Conservation (phyloP, 495 filamentous ascomycete species). For the Geoglossum glabrum region DNA sequence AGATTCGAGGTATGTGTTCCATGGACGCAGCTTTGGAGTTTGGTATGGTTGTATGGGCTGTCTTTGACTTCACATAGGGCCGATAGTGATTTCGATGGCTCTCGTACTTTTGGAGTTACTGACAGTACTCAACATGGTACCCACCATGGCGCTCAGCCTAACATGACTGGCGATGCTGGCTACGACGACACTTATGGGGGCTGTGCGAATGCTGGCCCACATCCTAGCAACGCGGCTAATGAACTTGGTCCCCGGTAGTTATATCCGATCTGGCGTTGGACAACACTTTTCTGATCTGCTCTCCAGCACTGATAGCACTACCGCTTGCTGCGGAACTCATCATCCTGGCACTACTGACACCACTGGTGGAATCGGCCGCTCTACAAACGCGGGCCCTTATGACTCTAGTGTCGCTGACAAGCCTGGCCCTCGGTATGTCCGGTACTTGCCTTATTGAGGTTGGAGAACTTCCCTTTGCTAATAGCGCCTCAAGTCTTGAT, state of each 20-base stretch:
- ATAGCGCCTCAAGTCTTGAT: constrained; percentile 21
- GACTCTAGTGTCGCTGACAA: constrained; percentile 34
- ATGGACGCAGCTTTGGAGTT: too few species aligned
- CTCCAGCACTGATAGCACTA: neutral
- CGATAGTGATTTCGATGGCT: neutral
- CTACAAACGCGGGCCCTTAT: constrained; percentile 28
- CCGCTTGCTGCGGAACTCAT: neutral
- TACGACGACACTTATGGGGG: constrained; percentile 6
- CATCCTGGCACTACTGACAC: constrained; percentile 9
- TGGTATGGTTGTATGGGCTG: neutral
- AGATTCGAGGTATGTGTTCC: constrained; percentile 19
- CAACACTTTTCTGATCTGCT: neutral
- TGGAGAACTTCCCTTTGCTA: neutral
- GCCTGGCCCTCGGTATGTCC: constrained; percentile 17
- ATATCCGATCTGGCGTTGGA: neutral
- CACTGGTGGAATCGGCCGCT: constrained; percentile 7
- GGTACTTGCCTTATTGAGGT: neutral
- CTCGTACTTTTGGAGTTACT: neutral
- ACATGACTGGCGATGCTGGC: too few species aligned
- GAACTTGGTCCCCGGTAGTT: constrained; percentile 22
- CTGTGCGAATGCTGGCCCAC: constrained; percentile 20
- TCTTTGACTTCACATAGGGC: neutral
- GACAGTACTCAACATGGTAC: neutral
- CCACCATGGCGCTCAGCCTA: neutral
- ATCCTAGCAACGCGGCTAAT: constrained; percentile 20